Base-by-base conservation (phyloP, 768 basidiomycete species). In the Naganishia randhawae region DNA sequence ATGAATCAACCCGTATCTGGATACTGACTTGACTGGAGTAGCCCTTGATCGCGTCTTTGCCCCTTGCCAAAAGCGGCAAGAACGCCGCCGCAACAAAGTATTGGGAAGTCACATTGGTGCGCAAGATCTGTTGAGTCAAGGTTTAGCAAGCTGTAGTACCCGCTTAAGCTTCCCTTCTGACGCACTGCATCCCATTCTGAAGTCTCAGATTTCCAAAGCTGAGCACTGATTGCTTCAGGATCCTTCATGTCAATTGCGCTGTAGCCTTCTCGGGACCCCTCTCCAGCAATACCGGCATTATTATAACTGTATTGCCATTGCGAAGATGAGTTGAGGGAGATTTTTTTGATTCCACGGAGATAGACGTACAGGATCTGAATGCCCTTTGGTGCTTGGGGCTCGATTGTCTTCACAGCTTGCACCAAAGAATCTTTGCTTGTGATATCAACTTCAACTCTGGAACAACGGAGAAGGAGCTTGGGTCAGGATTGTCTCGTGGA, bases 211-310 rank as follows among this genome's bases (percentile, higher is more conserved):
- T 72, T 72, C 25, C 70, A 62, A 8, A 76, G 48, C 63, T 76
- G 73, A 48, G 69, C 31, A 4, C 52, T 67, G 54, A 71, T 71
- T 41, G 74, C 73, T 17, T 73, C 73, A 13, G 69, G 55, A 33
- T 68, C 55, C 41, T 62, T 62, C 31, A 25, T 45, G 55, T 61
- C 66, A 22, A 62, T 48, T 17, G 64, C 62, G 51, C 73, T 73
- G 51, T 72, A 76, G 4, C 74, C 75, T 52, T 73, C 71, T 37
- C 75, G 63, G 14, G 70, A 72, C 10, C 73, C 73, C 63, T 76
- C 75, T 27, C 75, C 75, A n/a, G 75, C 75, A 29, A 76, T 66
- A 63, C 75, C 75, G n/a, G 75, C 72, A 68, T 76, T 76, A 66
- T 76, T 76, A 70, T 73, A 53, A 14, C 75, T 76, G 31, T 14